Evolutionary conservation across 108 stramenopile species (phyloP).

Genomic region (Cyclotella sp.): DNA sequence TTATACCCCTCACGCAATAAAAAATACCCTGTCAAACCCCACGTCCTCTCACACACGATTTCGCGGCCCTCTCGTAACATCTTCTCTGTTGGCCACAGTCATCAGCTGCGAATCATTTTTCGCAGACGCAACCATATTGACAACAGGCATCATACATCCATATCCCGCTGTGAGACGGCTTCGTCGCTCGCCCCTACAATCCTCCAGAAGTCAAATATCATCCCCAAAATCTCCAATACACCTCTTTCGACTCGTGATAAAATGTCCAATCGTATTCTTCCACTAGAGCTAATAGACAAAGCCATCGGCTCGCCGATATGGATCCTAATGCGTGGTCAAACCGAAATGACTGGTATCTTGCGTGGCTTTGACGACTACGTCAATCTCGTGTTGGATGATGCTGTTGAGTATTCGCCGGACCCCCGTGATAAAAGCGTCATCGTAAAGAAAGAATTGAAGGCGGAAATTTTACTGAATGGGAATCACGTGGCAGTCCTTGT

Average conservation of each 20-base stretch:
- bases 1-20: no score
- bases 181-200: no score
- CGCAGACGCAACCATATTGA: no score
- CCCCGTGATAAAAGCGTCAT: slow-evolving; percentile 64
- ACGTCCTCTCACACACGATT: no score
- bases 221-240: no score
- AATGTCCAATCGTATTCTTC: slow-evolving; percentile 81
- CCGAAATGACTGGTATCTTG: slow-evolving; percentile 84
- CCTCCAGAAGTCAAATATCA: no score
- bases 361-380: slow-evolving; percentile 92
- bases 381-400: slow-evolving; percentile 89
- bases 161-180: no score
- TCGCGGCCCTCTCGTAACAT: no score
- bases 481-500: slow-evolving; percentile 90
- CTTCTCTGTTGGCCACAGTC: no score
- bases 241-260: not conserved
- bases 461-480: slow-evolving; percentile 89
- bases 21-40: no score
- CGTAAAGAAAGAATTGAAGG: slow-evolving; percentile 73
- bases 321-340: slow-evolving; percentile 89
- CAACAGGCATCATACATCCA: no score
- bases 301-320: slow-evolving; percentile 90
- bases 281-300: slow-evolving; percentile 90
- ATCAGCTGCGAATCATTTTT: no score
- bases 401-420: slow-evolving; percentile 87